Conservation (phyloP, 2,329 filamentous ascomycete species). For the Microdochium bolleyi region DNA sequence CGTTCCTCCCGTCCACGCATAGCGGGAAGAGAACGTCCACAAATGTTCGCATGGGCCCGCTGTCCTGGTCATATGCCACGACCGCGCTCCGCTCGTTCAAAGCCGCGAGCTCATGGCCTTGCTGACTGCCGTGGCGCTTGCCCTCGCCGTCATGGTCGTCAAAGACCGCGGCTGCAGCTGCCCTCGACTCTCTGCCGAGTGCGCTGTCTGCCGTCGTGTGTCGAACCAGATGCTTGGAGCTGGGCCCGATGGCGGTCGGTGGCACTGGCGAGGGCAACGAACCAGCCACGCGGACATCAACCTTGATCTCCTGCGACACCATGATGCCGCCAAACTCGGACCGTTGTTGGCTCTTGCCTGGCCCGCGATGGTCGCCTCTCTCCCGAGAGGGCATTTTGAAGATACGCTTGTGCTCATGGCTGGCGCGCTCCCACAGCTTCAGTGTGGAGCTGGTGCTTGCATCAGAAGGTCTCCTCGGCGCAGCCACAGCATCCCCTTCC, state of each 20-base stretch:
- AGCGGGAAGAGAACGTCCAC: constrained; percentile 33
- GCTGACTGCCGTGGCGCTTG: constrained; percentile 6
- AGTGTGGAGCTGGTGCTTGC: constrained; percentile 14
- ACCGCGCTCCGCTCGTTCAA: not conserved
- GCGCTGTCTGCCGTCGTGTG: not conserved
- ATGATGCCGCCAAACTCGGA: constrained; percentile 46
- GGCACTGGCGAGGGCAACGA: not conserved
- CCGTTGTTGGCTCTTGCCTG: constrained; percentile 6
- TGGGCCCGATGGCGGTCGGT: not conserved
- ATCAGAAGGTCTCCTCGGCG: not conserved
- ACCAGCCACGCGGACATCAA: constrained; percentile 29
- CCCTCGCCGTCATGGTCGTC: not conserved
- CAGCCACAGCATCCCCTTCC: not conserved
- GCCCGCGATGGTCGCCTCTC: constrained; percentile 7
- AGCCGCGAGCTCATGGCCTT: not conserved
- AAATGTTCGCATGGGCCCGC: constrained; percentile 22
- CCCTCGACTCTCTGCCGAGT: not conserved
- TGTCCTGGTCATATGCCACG: constrained; percentile 1
- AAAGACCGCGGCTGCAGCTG: not conserved
- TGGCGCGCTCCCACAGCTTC: constrained; percentile 18
- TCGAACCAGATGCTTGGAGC: not conserved
- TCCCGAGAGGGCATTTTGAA: not conserved
- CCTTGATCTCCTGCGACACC: constrained; percentile 52
- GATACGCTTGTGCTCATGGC: constrained; percentile 1
- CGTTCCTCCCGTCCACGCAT: not conserved